Percentiles rank a stretch among this genome's conserved stretches.
These are phyloP conservation scores for Triticum urartu DNA, from an alignment of 176 grass and related monocot species.

Conservation along the genomic window DNA sequence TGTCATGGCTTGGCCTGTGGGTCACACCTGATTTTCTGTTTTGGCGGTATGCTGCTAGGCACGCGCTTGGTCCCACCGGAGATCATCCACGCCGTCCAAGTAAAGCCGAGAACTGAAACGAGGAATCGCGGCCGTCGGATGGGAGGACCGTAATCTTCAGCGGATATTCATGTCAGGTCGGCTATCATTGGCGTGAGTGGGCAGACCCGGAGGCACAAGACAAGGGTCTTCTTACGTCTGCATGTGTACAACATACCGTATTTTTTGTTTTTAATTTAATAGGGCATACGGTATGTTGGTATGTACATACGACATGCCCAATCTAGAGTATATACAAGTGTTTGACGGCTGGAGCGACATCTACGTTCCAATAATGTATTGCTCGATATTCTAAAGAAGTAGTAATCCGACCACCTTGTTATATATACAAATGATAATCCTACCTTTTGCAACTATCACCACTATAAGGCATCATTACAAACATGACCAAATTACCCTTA, in stretches of 20 bases:
- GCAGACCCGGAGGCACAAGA: background rate
- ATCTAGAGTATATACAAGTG: background rate
- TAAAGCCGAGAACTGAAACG: background rate
- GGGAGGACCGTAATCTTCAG: background rate
- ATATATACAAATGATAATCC: too few relatives aligned
- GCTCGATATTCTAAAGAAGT: background rate
- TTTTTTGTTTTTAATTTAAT: background rate
- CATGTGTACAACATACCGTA: background rate
- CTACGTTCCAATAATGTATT: background rate
- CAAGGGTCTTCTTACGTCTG: slow-evolving; percentile 11
- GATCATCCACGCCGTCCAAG: background rate
- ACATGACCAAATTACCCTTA: too few relatives aligned
- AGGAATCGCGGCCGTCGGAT: background rate
- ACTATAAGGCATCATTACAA: too few relatives aligned
- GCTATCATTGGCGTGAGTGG: slow-evolving; percentile 13
- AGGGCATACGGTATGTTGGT: background rate
- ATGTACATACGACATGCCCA: background rate
- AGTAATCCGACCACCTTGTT: background rate
- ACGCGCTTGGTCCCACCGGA: background rate
- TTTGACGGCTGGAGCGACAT: background rate
- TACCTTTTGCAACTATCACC: too few relatives aligned
- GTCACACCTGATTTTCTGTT: background rate
- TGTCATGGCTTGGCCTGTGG: background rate
- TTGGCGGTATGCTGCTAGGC: background rate
- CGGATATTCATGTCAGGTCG: slow-evolving; percentile 17